A percentile compares a stretch with the other conserved stretches of the same genome.
Conservation (phyloP, 1,284 basidiomycete genomes). For the Meripilus lineatus region DNA sequence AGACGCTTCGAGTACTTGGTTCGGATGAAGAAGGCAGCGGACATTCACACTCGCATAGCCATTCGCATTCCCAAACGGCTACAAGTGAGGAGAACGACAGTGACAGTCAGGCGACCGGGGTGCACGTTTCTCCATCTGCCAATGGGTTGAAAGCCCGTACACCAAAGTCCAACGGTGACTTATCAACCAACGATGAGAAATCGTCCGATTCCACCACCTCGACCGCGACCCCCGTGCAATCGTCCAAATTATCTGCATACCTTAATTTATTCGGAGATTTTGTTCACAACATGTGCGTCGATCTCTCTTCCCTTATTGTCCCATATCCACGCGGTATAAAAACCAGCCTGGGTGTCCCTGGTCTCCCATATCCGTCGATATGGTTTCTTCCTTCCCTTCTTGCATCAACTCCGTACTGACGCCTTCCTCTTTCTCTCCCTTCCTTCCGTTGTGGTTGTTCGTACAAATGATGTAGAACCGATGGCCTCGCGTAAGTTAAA, state of each 20-base stretch:
- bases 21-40: conserved; percentile 43
- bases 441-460: too few species aligned
- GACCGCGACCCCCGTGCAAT: conserved; percentile 37
- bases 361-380: too few species aligned
- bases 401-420: conserved; percentile 7
- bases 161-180: conserved; percentile 24
- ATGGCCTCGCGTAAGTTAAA: conserved; percentile 71
- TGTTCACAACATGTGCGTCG: conserved; percentile 75
- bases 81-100: conserved; percentile 15
- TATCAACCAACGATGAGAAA: conserved; percentile 18
- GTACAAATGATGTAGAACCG: too few species aligned
- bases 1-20: conserved; percentile 77
- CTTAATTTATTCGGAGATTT: conserved; percentile 90
- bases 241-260: conserved; percentile 84
- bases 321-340: too few species aligned
- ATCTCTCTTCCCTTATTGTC: conserved; percentile 14
- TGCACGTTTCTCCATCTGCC: conserved; percentile 22
- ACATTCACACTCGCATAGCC: conserved; percentile 41
- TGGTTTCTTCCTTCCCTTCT: too few species aligned
- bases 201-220: conserved; percentile 7
- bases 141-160: conserved; percentile 30
- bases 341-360: too few species aligned
- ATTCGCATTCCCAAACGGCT: conserved; percentile 47
- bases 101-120: conserved; percentile 31
- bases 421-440: conserved; percentile 21